Conservation (phyloP, 192 early-diverging fungal genomes). For the Coemansia sp. region DNA sequence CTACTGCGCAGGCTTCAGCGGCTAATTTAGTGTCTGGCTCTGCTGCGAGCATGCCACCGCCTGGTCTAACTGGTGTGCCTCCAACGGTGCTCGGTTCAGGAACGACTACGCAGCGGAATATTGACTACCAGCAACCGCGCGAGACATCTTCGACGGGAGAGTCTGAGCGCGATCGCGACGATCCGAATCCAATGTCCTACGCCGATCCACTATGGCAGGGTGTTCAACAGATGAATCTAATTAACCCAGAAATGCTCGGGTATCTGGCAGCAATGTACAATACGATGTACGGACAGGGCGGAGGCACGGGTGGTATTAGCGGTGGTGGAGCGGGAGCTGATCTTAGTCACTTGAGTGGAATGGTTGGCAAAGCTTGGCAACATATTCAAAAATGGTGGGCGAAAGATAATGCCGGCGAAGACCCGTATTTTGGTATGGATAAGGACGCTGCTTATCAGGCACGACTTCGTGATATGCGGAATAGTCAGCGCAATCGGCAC, state of each 20-base stretch:
- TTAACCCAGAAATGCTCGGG: constrained; percentile 36
- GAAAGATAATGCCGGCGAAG: constrained; percentile 14
- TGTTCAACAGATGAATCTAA: constrained; percentile 27
- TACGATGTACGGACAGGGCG: constrained; percentile 20
- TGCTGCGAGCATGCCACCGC: constrained; percentile 6
- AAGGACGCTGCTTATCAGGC: constrained; percentile 53
- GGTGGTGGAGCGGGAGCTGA: not conserved
- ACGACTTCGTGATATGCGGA: constrained; percentile 47
- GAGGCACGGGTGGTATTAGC: not conserved
- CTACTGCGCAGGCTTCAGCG: constrained; percentile 9
- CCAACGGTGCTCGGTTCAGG: not conserved
- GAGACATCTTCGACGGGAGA: not conserved
- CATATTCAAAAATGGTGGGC: constrained; percentile 36
- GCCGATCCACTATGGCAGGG: constrained; percentile 40
- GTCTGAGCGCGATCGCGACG: constrained; percentile 15
- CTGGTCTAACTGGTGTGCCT: not conserved
- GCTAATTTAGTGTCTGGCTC: constrained; percentile 7
- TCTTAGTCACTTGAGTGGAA: constrained; percentile 7
- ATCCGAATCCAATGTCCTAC: constrained; percentile 37
- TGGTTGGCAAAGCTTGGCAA: constrained; percentile 24
- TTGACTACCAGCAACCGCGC: not conserved
- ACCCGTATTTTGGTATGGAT: constrained; percentile 48
- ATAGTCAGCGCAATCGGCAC: constrained; percentile 51
- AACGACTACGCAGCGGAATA: not conserved
- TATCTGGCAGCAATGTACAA: constrained; percentile 37